Conservation (phyloP, 139 green algal genomes). For the Coccomyxa sp. region DNA sequence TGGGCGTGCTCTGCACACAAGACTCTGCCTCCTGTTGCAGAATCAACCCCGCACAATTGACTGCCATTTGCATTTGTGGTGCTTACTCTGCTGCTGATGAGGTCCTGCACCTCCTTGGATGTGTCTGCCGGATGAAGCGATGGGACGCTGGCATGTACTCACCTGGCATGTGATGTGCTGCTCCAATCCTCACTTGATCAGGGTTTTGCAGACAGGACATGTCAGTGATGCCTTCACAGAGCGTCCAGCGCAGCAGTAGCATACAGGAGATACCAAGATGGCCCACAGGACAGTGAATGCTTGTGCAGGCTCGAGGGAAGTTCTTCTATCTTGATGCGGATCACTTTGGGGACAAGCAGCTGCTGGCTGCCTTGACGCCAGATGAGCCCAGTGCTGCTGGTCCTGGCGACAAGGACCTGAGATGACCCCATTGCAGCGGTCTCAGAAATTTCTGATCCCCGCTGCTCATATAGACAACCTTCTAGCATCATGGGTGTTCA, state of each 20-base stretch:
- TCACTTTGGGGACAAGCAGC: slow-evolving; percentile 29
- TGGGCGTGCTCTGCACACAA: slow-evolving; percentile 1
- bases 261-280: background rate
- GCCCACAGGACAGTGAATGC: background rate
- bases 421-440: too few species aligned
- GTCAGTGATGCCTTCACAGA: too few species aligned
- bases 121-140: background rate
- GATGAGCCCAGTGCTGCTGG: slow-evolving; percentile 5
- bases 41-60: background rate
- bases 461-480: background rate
- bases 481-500: background rate
- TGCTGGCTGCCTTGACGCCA: slow-evolving; percentile 36
- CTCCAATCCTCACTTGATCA: background rate
- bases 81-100: background rate
- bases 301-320: slow-evolving; percentile 11
- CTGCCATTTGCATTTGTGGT: background rate
- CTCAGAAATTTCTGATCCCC: too few species aligned
- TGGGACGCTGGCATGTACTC: background rate
- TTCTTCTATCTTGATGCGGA: slow-evolving; percentile 33
- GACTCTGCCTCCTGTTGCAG: background rate
- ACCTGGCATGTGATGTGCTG: background rate
- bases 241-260: too few species aligned
- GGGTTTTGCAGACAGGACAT: background rate
- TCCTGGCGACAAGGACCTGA: background rate
- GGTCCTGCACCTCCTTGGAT: background rate